Percentiles rank a stretch among this genome's conserved stretches.
phyloP scores from a whole-genome alignment of 164 flowering plant species.

The Sextonia rubra region DNA sequence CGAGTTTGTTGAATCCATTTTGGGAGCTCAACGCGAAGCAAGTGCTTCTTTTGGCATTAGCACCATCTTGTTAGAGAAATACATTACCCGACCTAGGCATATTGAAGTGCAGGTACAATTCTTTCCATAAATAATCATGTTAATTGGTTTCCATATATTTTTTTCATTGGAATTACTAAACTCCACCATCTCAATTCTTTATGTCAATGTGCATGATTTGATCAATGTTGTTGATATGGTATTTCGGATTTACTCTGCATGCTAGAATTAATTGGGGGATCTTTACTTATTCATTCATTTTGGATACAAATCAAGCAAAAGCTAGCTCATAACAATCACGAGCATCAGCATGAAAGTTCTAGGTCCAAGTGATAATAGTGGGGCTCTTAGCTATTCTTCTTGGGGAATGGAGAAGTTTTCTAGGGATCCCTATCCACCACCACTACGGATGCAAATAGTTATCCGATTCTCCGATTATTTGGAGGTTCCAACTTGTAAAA shows the following conservation, averaged over 20 bases:
- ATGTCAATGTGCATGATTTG: neutral
- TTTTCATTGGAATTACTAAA: neutral
- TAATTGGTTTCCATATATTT: neutral
- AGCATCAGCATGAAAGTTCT: no score
- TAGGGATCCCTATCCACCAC: no score
- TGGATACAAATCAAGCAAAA: neutral
- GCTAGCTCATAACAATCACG: no score
- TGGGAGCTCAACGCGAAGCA: constrained; percentile 98
- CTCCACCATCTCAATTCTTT: neutral
- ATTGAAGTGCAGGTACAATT: constrained; percentile 90
- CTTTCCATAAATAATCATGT: neutral
- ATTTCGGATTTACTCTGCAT: neutral
- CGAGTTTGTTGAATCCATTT: constrained; percentile 80
- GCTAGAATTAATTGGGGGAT: no score
- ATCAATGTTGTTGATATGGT: neutral
- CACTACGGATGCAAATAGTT: no score
- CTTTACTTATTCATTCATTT: neutral
- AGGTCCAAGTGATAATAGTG: no score
- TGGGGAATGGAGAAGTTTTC: no score
- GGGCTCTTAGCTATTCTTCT: no score
- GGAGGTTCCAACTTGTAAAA: no score
- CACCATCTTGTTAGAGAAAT: constrained; percentile 88
- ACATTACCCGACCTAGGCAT: constrained; percentile 88
- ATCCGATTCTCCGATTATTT: no score
- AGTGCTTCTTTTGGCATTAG: constrained; percentile 92